Evolutionary conservation across 495 filamentous ascomycete genomes (phyloP).

Genomic region (Bacidia gigantensis): DNA sequence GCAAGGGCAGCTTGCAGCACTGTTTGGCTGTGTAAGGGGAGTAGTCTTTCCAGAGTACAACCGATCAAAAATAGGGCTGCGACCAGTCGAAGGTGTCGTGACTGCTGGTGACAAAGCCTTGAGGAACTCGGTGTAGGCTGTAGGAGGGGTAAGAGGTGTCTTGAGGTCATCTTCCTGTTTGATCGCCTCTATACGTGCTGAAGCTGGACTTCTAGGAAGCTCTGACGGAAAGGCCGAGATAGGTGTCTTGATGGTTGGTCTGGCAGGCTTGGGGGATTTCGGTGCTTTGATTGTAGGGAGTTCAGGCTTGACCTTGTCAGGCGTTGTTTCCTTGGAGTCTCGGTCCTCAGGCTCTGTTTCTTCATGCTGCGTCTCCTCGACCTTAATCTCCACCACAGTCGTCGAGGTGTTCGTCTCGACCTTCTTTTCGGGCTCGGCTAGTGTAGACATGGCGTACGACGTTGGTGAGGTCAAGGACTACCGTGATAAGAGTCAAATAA

Average conservation of each 20-base stretch:
- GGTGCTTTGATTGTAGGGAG: conserved; percentile 12
- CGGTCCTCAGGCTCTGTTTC: background rate
- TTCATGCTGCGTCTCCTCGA: background rate
- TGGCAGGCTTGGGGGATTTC: conserved; percentile 41
- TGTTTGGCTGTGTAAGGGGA: conserved; percentile 29
- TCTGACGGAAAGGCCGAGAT: conserved; percentile 52
- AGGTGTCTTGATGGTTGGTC: conserved; percentile 65
- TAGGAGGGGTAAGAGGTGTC: conserved; percentile 87
- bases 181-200: conserved; percentile 30
- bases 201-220: conserved; percentile 32
- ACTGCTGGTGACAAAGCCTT: conserved; percentile 60
- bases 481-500: conserved; percentile 11
- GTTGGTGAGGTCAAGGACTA: conserved; percentile 2
- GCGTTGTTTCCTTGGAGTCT: conserved; percentile 3
- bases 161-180: conserved; percentile 39
- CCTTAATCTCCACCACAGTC: background rate
- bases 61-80: conserved; percentile 26
- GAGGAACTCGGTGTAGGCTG: conserved; percentile 85
- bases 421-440: conserved; percentile 5
- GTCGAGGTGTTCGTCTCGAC: background rate
- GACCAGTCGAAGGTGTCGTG: conserved; percentile 27
- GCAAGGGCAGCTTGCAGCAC: conserved; percentile 26
- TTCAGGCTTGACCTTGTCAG: background rate
- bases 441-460: conserved; percentile 11
- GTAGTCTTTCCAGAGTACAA: conserved; percentile 20